Conservation (phyloP, 73 alveolate genomes). For the Paraurostyla sp. region DNA sequence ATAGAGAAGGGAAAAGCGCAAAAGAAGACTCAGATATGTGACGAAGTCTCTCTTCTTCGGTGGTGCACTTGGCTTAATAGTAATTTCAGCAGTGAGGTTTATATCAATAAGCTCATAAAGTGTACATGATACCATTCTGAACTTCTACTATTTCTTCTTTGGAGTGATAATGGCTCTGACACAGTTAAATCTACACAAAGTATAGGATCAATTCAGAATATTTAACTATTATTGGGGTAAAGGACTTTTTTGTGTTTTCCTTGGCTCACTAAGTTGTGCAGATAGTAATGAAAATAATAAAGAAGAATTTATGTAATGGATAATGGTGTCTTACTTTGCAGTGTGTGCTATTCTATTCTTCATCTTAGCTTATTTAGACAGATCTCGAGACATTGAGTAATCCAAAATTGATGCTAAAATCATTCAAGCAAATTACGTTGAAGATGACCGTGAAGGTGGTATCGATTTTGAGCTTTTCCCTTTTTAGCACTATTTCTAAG, state of each 20-base stretch:
- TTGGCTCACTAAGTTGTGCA: slow-evolving; percentile 19
- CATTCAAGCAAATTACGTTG: neutral
- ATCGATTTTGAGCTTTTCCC: slow-evolving; percentile 35
- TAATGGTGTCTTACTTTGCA: slow-evolving; percentile 23
- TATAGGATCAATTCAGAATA: slow-evolving; percentile 42
- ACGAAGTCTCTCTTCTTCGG: slow-evolving; percentile 50
- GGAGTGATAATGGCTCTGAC: slow-evolving; percentile 32
- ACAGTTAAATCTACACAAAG: slow-evolving; percentile 31
- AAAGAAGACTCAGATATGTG: slow-evolving; percentile 22
- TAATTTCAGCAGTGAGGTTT: slow-evolving; percentile 36
- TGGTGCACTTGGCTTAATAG: slow-evolving; percentile 44
- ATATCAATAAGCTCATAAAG: neutral
- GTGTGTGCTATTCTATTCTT: neutral
- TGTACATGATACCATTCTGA: slow-evolving; percentile 39
- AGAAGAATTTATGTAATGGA: slow-evolving; percentile 28
- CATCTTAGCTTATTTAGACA: neutral
- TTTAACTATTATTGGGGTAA: slow-evolving; percentile 58
- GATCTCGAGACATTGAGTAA: slow-evolving; percentile 12
- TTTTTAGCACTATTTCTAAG: neutral
- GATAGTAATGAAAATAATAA: neutral
- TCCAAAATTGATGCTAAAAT: neutral
- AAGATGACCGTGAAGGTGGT: slow-evolving; percentile 14
- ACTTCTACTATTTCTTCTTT: slow-evolving; percentile 39
- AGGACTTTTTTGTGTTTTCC: slow-evolving; percentile 21
- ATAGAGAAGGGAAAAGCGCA: slow-evolving; percentile 23